Base-by-base conservation (phyloP, 176 grass and related monocot genomes). In the Bolboschoenus planiculmis region DNA sequence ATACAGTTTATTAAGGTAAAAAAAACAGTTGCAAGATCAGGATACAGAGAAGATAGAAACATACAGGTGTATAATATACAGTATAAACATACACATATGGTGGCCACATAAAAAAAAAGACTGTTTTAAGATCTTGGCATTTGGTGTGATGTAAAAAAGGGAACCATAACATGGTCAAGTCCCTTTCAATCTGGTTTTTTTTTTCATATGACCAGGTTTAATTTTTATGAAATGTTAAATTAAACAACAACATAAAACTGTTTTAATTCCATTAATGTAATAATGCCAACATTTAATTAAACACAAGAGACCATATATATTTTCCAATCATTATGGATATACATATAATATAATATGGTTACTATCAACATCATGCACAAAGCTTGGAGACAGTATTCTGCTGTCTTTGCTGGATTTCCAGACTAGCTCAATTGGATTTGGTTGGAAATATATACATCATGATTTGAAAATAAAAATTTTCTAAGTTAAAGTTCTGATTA, bases 121-220 rank as follows among this genome's bases (percentile, higher is more conserved):
- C 2, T 56, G 33, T 63, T 60, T 81, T 63, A 43, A 82, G 79
- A 82, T 82, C 57, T 82, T 61, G 79, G 79, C 79, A 43, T 63
- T 44, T 62, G 79, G 35, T 61, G 42, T 34, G 35, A 24, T 31
- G 57, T 43, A 24, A 81, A 81, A 63, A 8, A 57, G 55, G 34
- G 7, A 57, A 10, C 23, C 55, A 81, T 56, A 59, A 62, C 78
- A 60, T 62, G 34, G 57, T 81, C 54, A 56, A 39, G 78, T 80
- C 37, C 54, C 23, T 80, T 80, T 80, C 56, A 43, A 2, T 31
- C 44, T 51, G 72, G 34, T n/a, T 30, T 16, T 53, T 31, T 40
- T 23, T 59, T 16, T 60, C 35, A 26, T 42, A 80, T 43, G 54
- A 60, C 51, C 18, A 5, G n/a, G 53, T 40, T 57, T 80, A 18